Evolutionary conservation across 305 asterid species (phyloP), one percentile per base, ranked within the genome.

Genomic region (Lippia alba): DNA sequence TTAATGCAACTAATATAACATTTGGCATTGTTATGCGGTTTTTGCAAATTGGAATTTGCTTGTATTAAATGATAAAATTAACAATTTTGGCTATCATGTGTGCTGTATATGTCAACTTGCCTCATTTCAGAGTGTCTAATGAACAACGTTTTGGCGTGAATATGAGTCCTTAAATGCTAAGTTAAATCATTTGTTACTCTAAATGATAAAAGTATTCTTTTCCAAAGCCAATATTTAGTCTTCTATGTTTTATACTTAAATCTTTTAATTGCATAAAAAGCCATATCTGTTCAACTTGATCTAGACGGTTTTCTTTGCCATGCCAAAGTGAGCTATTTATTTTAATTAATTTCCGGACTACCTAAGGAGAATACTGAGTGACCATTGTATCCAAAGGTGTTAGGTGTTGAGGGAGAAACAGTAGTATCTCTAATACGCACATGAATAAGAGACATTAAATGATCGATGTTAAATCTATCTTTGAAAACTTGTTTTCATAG

Each of bases 261-360:
- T 8, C 5, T 59, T 60, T 56, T 63, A 33, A 40, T 50, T 66
- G 66, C 61, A 61, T 18, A 14, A 33, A 16, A 60, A 6, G 55
- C 53, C 54, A 61, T 8, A 2, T 6, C 14, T 24, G 12, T 32
- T 41, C 45, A 11, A 41, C 49, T 64, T n/a, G 69, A 62, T 72
- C 53, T 33, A 40, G 64, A 70, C 58, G 15, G 18, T 44, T 70
- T 36, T 73, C 69, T 53, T 73, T 64, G 33, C 54, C 48, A 6
- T 39, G 72, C 68, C 61, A 50, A 65, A 46, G 40, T 34, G 24
- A 64, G 53, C 54, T 69, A 56, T 63, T 63, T 18, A 34, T 68
- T 65, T 50, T 54, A 51, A 40, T 65, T 12, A 68, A 56, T 56
- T 16, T 61, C 62, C 16, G 24, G 17, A 55, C 30, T 51, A 12